A percentile compares a stretch with the other conserved stretches of the same genome.
Conservation (phyloP, 805 yeast genomes). For the Cephaloascus albidus region DNA sequence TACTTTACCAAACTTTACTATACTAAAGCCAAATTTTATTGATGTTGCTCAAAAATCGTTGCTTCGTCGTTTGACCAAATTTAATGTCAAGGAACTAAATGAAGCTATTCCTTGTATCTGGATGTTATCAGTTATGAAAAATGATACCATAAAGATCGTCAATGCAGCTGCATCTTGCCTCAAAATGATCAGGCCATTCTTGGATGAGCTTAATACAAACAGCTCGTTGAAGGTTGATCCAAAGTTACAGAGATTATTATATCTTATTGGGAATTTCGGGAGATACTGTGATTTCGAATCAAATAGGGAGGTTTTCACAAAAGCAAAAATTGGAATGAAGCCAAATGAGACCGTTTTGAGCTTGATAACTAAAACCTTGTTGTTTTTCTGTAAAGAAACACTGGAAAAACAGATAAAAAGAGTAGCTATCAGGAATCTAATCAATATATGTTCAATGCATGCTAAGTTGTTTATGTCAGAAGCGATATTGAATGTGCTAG, state of each 20-base stretch:
- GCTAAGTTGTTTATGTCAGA: constrained; percentile 59
- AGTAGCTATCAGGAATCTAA: constrained; percentile 46
- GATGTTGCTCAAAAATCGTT: constrained; percentile 39
- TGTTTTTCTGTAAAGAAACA: constrained; percentile 37
- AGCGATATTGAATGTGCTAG: constrained; percentile 42
- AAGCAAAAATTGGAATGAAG: constrained; percentile 29
- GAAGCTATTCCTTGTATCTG: constrained; percentile 69
- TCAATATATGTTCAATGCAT: constrained; percentile 50
- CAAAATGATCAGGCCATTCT: constrained; percentile 36
- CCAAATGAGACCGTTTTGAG: constrained; percentile 48
- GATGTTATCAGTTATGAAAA: constrained; percentile 37
- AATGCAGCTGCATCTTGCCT: constrained; percentile 61
- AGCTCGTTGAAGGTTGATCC: constrained; percentile 22
- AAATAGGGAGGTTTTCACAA: constrained; percentile 26
- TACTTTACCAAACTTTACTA: constrained; percentile 31
- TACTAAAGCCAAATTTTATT: constrained; percentile 43
- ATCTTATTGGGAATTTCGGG: constrained; percentile 64
- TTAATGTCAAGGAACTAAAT: constrained; percentile 50
- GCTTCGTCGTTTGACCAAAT: constrained; percentile 49
- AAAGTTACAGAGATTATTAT: constrained; percentile 46
- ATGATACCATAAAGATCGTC: constrained; percentile 38
- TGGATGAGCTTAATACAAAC: constrained; percentile 12
- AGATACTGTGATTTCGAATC: constrained; percentile 54
- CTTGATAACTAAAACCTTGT: constrained; percentile 47
- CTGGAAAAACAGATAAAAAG: constrained; percentile 27